Percentiles rank a stretch among this genome's conserved stretches.
Conservation (phyloP, 306 rosid species). For the Carpinus fangiana region DNA sequence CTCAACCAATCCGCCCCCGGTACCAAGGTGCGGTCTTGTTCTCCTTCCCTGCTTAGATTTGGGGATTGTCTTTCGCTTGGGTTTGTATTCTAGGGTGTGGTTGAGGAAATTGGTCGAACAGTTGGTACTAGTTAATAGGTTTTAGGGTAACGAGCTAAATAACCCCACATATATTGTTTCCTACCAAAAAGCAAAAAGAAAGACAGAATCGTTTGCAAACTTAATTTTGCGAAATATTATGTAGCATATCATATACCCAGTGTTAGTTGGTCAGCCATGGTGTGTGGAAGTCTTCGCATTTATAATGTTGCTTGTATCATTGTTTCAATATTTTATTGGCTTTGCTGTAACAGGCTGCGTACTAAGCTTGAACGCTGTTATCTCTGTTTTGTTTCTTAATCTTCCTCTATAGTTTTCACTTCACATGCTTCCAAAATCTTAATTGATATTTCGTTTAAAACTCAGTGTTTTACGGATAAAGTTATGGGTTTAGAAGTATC, state of each 20-base stretch:
- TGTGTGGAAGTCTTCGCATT: background rate
- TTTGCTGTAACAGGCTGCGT: background rate
- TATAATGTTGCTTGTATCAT: background rate
- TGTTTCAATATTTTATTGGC: no score
- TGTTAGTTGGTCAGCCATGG: background rate
- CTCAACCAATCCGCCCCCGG: constrained; percentile 52
- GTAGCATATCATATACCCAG: background rate
- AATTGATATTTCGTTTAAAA: background rate
- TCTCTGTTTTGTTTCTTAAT: background rate
- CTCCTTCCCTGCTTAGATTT: background rate
- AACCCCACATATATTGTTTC: background rate
- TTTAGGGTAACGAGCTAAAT: background rate
- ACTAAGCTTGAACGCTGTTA: background rate
- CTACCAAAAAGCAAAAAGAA: background rate
- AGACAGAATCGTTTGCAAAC: background rate
- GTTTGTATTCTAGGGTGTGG: background rate
- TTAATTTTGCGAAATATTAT: background rate
- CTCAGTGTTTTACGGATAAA: background rate
- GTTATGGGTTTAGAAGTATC: background rate
- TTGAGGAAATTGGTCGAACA: constrained; percentile 25
- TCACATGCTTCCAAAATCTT: background rate
- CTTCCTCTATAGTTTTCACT: background rate
- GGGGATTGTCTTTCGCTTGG: background rate
- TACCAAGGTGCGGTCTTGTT: constrained; percentile 53
- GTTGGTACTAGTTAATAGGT: background rate